Evolutionary conservation across 2,329 filamentous ascomycete genomes (phyloP), one percentile per base, ranked within the genome.

Genomic region (Ploettnerulaceae sp.): DNA sequence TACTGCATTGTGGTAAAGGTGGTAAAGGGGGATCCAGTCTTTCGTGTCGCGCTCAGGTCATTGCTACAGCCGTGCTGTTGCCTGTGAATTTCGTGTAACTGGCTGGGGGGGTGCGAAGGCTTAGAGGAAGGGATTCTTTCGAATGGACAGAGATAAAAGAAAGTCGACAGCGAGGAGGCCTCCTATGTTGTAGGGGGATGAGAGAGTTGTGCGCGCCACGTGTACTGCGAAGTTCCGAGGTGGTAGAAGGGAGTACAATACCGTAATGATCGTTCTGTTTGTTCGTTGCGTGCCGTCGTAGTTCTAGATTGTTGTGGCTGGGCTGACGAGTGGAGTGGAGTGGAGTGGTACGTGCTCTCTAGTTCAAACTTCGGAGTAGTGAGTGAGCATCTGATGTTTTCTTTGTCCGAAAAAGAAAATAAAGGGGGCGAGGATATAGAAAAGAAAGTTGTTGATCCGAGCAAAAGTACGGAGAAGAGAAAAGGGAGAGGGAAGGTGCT

Each of bases 1-100:
- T 59, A 50, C 60, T 61, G 58, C 63, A 65, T 65, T 55, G 61
- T 64, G 60, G 55, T 57, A 41, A 48, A 42, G 48, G n/a, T n/a
- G n/a, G 14, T 9, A n/a, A 8, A 8, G 26, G 7, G 11, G 38
- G 35, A 43, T 35, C 40, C 45, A 48, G 45, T 36, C 24, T 43
- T 38, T 51, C 44, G 45, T 40, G 41, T 48, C 40, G 49, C 52
- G 45, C 50, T 61, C 55, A 62, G 55, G 38, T 53, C 60, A 62
- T 62, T 48, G 53, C 57, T 54, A 54, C 53, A 54, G 49, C 50
- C 45, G 38, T 53, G 52, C 38, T 55, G 49, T 40, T 56, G 52
- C 49, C 46, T 59, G 51, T 52, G 44, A 45, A 25, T 42, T 29
- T 44, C 44, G 47, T 47, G 41, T 54, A 36, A 32, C 42, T 40